Base-by-base conservation (phyloP, 495 filamentous ascomycete genomes). In the Patellaria atrata region DNA sequence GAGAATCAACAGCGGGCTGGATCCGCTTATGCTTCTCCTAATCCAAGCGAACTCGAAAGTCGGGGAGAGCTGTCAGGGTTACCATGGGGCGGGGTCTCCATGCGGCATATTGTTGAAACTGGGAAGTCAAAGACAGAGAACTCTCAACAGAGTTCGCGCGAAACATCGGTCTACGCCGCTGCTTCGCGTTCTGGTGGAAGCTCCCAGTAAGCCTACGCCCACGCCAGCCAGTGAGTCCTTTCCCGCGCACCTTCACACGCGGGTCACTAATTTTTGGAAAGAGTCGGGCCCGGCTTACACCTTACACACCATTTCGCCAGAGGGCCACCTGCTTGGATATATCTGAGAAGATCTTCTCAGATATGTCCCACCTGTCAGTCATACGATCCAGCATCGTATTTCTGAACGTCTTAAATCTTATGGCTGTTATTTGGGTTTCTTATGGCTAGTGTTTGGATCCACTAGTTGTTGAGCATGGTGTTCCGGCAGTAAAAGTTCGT, bases 11-110 rank as follows among this genome's bases (percentile, higher is more conserved):
- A 63, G 27, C 56, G 64, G 22, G 73, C 73, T 4, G 66, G 60
- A 5, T 57, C 58, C 42, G 59, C 63, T 33, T 79, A 79, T 49
- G 53, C 61, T 5, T 56, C 63, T n/a, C 65, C 67, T 1, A 60
- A 61, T 15, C 52, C 71, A 1, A 56, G 60, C 1, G 70, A 69
- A 12, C 42, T 69, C 33, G 65, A 60, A 22, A 26, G 27, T 29
- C 43, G 51, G 25, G 61, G 54, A 19, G 63, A 68, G 23, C 60
- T 70, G 8, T 69, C 70, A 0, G 74, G 74, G 3, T 50, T 79
- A 2, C 74, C 74, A 0, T 79, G 75, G 75, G 75, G 75, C 13
- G 61, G 71, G 15, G 32, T 75, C 27, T 68, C 60, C 37, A 41
- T 79, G 56, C 52, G 54, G 18, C 63, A 71, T 41, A 58, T 75